Evolutionary conservation across 2,329 filamentous ascomycete species (phyloP), one percentile per base, ranked within the genome.

Genomic region (Furcasterigmium sp.): DNA sequence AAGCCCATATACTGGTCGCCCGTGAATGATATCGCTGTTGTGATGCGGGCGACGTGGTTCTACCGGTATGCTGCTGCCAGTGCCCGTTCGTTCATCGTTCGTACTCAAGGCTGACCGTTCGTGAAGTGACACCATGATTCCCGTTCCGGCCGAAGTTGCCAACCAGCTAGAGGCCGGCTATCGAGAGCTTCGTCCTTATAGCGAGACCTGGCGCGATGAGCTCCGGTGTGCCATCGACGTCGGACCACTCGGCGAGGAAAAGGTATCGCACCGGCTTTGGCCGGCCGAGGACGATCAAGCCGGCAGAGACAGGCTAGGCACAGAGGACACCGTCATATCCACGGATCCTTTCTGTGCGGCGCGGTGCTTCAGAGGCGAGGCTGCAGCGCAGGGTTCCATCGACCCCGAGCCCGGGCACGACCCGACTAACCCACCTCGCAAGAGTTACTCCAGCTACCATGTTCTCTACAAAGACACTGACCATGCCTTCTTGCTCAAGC

Each of bases 1-100:
- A 88, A 91, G 61, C 93, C 93, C 0, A 96, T 97, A 46, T 98
- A 98, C 60, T 98, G 93, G 93, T 91, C 85, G 15, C 91, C 93
- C 8, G 77, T 97, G 25, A 90, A 95, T 55, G 93, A 97, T 56
- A 78, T 94, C 25, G 85, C 88, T 7, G 73, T 82, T 28, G 90
- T 97, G 2, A 75, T 85, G 45, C 77, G 93, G 51, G 90, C 87
- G 1, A 97, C 91, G 1, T 98, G 93, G 93, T 98, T 98, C 61
- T 97, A 97, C 64, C 86, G 85, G 67, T 76, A 57, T 45, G 61
- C 49, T 15, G 30, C 10, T 8, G 20, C n/a, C 10, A 14, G 19
- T 34, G 5, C n/a, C 15, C 26, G 36, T 32, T 28, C 6, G 23
- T 17, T 17, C 6, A 37, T 17, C 18, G 20, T 8, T 18, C 36